These are phyloP conservation scores for Blepharisma japonicum DNA, from an alignment of 73 alveolate genomes.

Conservation along the genomic window DNA sequence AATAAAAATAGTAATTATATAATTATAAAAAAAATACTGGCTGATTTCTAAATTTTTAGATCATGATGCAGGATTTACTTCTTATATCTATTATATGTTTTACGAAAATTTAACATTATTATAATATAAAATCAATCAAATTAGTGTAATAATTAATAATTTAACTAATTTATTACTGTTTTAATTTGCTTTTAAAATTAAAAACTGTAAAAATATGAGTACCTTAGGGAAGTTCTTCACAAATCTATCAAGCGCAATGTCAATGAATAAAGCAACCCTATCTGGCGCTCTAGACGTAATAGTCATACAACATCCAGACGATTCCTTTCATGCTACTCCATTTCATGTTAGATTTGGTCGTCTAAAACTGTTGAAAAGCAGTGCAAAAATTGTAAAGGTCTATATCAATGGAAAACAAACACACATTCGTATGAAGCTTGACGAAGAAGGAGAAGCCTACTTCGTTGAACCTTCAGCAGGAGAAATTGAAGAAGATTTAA, in stretches of 20 bases:
- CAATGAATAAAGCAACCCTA: slow-evolving; percentile 25
- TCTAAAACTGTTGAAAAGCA: slow-evolving; percentile 68
- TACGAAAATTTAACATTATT: too few relatives aligned
- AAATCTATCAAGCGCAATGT: background rate
- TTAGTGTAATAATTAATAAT: too few relatives aligned
- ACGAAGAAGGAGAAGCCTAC: slow-evolving; percentile 91
- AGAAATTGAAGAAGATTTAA: background rate
- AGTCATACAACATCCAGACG: slow-evolving; percentile 82
- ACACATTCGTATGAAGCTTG: slow-evolving; percentile 77
- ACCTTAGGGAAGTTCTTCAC: background rate
- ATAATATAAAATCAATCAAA: too few relatives aligned
- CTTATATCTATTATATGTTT: too few relatives aligned
- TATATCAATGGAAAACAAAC: slow-evolving; percentile 74
- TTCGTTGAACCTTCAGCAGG: slow-evolving; percentile 38
- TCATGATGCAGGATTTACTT: too few relatives aligned
- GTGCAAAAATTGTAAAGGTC: slow-evolving; percentile 68
- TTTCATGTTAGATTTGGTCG: slow-evolving; percentile 93
- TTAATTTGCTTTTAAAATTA: too few relatives aligned
- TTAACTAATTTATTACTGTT: too few relatives aligned
- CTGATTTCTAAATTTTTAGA: too few relatives aligned
- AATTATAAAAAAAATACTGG: too few relatives aligned
- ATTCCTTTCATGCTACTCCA: slow-evolving; percentile 78
- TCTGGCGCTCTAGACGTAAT: slow-evolving; percentile 94
- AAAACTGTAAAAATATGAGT: too few relatives aligned
- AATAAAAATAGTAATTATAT: too few relatives aligned